A percentile compares a stretch with the other conserved stretches of the same genome.
Evolutionary conservation across 2,329 filamentous ascomycete genomes (phyloP).

Genomic region (Fusarium duplospermum): DNA sequence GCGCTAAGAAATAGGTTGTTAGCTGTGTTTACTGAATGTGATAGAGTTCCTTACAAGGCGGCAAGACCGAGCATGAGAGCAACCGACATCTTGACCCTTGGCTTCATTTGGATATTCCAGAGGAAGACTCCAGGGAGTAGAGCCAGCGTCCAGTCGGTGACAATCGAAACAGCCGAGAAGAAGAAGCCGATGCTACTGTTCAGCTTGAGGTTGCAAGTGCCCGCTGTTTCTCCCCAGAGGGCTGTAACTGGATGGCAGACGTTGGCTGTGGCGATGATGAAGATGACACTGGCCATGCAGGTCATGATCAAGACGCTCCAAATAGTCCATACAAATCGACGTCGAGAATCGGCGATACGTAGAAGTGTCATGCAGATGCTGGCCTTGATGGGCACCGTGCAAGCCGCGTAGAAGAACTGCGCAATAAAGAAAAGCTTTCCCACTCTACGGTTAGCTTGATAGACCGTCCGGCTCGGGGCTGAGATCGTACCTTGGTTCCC

Average conservation of each 20-base stretch:
- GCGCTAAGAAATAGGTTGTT: slow-evolving; percentile 17
- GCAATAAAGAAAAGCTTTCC: slow-evolving; percentile 36
- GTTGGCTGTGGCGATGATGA: slow-evolving; percentile 36
- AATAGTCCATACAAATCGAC: slow-evolving; percentile 27
- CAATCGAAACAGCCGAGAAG: slow-evolving; percentile 41
- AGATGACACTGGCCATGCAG: slow-evolving; percentile 25
- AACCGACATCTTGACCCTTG: slow-evolving; percentile 36
- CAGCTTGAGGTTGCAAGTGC: slow-evolving; percentile 26
- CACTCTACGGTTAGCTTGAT: neutral
- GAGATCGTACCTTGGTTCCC: slow-evolving; percentile 32
- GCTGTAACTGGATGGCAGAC: slow-evolving; percentile 42
- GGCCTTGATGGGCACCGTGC: slow-evolving; percentile 41
- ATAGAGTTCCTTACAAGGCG: slow-evolving; percentile 28
- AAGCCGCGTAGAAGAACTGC: slow-evolving; percentile 34
- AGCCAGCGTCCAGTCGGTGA: slow-evolving; percentile 43
- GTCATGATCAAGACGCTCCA: slow-evolving; percentile 27
- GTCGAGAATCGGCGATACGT: slow-evolving; percentile 38
- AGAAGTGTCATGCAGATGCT: slow-evolving; percentile 46
- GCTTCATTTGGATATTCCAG: slow-evolving; percentile 44
- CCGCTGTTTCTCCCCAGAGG: slow-evolving; percentile 37
- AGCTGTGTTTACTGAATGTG: neutral
- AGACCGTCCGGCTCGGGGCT: neutral
- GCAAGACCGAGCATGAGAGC: slow-evolving; percentile 35
- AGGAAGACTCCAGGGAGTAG: slow-evolving; percentile 42
- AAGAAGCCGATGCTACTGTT: slow-evolving; percentile 40